These are phyloP conservation scores for Camellia granthamiana DNA, from an alignment of 148 eudicot genomes.

Conservation along the genomic window DNA sequence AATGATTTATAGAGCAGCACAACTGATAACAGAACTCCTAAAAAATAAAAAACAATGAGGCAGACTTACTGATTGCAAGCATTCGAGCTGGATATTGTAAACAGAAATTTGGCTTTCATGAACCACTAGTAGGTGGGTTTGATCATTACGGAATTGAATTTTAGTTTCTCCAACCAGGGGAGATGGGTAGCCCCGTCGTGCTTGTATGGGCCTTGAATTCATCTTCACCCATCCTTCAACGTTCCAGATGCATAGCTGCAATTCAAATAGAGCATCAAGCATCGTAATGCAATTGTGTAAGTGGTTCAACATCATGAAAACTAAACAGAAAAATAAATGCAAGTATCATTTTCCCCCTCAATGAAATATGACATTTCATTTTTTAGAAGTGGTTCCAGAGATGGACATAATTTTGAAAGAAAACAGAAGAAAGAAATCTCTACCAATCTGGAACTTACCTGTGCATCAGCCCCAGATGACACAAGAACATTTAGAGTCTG, in stretches of 20 bases:
- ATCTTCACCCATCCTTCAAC: conserved; percentile 54
- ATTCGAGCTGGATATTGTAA: conserved; percentile 47
- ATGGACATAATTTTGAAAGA: neutral
- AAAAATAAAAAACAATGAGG: too few relatives aligned
- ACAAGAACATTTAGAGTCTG: conserved; percentile 42
- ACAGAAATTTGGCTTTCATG: conserved; percentile 54
- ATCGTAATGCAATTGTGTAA: neutral
- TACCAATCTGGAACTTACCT: conserved; percentile 26
- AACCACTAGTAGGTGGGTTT: conserved; percentile 43
- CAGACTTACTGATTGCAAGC: conserved; percentile 30
- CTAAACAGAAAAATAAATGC: neutral
- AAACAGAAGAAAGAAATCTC: neutral
- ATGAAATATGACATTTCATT: neutral
- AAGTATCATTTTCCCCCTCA: neutral
- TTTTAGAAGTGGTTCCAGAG: neutral
- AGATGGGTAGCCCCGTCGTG: conserved; percentile 38
- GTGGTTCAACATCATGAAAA: neutral
- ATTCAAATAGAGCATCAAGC: neutral
- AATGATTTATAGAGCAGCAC: too few relatives aligned
- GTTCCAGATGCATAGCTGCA: conserved; percentile 43
- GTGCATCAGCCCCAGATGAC: conserved; percentile 59
- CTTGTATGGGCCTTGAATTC: conserved; percentile 39
- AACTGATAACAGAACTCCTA: too few relatives aligned
- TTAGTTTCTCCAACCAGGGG: conserved; percentile 50
- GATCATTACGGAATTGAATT: conserved; percentile 53